A percentile compares a stretch with the other conserved stretches of the same genome.
Evolutionary conservation across 805 yeast genomes (phyloP).

Genomic region (Zygotorulaspora chibaensis): DNA sequence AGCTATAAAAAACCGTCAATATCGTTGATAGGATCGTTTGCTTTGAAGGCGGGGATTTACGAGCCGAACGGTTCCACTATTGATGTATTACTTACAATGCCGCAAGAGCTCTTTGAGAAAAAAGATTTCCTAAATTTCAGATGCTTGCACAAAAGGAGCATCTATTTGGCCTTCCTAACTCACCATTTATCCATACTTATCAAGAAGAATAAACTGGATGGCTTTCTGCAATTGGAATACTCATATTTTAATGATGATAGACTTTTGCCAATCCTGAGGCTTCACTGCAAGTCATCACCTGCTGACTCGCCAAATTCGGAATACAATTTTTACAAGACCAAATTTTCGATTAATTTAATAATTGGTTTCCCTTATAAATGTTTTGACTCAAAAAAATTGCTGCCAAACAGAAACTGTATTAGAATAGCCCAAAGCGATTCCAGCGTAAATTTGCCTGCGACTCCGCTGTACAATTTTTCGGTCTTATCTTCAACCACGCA

Average conservation of each 20-base stretch:
- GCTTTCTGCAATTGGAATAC: conserved; percentile 50
- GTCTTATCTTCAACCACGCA: conserved; percentile 64
- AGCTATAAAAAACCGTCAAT: conserved; percentile 67
- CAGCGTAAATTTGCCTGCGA: conserved; percentile 49
- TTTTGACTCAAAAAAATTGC: conserved; percentile 71
- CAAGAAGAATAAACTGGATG: conserved; percentile 47
- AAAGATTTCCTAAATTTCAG: conserved; percentile 90
- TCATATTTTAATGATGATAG: conserved; percentile 71
- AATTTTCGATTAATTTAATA: conserved; percentile 65
- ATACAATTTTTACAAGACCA: conserved; percentile 63
- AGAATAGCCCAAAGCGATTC: conserved; percentile 53
- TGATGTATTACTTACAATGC: conserved; percentile 83
- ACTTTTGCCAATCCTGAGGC: conserved; percentile 66
- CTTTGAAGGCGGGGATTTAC: conserved; percentile 74
- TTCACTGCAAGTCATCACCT: conserved; percentile 43
- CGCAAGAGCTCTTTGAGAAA: conserved; percentile 63
- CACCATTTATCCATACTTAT: conserved; percentile 54
- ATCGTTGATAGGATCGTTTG: conserved; percentile 83
- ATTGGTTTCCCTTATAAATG: conserved; percentile 67
- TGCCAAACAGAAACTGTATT: conserved; percentile 78
- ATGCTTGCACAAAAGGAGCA: conserved; percentile 84
- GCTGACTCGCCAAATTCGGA: conserved; percentile 25
- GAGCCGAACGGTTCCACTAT: conserved; percentile 62
- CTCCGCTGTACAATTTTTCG: conserved; percentile 84
- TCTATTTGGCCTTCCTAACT: conserved; percentile 76